Conservation (phyloP, 768 basidiomycete species). For the Auriscalpium vulgare region DNA sequence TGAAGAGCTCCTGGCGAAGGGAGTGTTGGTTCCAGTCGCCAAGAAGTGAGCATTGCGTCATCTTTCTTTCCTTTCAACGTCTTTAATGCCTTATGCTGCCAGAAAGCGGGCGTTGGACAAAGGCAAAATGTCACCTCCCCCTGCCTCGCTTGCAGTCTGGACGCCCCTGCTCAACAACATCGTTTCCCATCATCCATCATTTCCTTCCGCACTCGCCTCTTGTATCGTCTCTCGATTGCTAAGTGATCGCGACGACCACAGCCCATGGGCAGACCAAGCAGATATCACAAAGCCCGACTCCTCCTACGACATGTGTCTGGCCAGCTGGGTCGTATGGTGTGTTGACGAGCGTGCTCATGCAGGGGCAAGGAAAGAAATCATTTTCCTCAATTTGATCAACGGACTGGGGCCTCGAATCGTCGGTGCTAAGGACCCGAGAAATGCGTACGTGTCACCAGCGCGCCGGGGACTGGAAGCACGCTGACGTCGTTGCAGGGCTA, state of each 20-base stretch:
- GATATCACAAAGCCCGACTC: slow-evolving; percentile 24
- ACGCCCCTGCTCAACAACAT: slow-evolving; percentile 53
- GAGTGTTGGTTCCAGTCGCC: slow-evolving; percentile 73
- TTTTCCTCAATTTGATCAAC: slow-evolving; percentile 38
- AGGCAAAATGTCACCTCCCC: slow-evolving; percentile 41
- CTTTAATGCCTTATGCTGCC: background rate
- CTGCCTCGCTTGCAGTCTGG: slow-evolving; percentile 56
- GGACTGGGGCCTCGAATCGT: slow-evolving; percentile 34
- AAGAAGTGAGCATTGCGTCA: slow-evolving; percentile 52
- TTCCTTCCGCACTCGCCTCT: slow-evolving; percentile 41
- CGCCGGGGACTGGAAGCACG: background rate
- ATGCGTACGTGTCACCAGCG: slow-evolving; percentile 27
- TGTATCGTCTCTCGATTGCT: slow-evolving; percentile 34
- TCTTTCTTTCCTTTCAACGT: background rate
- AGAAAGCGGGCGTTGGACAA: slow-evolving; percentile 49
- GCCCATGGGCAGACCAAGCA: slow-evolving; percentile 9
- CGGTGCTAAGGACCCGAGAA: slow-evolving; percentile 13
- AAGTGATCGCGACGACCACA: slow-evolving; percentile 10
- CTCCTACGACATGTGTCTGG: slow-evolving; percentile 51
- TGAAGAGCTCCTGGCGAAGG: slow-evolving; percentile 58
- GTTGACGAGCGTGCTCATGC: slow-evolving; percentile 34
- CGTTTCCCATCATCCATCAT: slow-evolving; percentile 43
- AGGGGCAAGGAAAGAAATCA: slow-evolving; percentile 36
- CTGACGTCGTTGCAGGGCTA: slow-evolving; percentile 16
- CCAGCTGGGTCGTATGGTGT: slow-evolving; percentile 65